A percentile compares a stretch with the other conserved stretches of the same genome.
phyloP scores from a whole-genome alignment of 2,329 filamentous ascomycete genomes.

The Mycosphaerelloides madeirae region DNA sequence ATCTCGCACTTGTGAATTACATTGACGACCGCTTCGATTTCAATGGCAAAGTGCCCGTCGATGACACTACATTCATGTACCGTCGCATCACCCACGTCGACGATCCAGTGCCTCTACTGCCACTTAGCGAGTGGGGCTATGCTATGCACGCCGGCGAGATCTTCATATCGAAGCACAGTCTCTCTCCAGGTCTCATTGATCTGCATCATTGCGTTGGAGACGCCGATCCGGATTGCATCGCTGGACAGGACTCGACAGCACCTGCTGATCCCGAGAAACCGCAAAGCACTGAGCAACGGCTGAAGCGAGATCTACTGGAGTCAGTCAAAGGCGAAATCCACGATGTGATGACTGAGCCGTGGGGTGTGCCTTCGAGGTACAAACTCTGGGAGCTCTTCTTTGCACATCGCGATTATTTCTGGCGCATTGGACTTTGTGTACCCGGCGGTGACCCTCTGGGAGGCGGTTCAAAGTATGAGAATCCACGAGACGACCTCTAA shows the following conservation, averaged over 20 bases:
- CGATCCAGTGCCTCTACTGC: constrained; percentile 85
- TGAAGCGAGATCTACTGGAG: constrained; percentile 20
- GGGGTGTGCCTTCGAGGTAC: constrained; percentile 50
- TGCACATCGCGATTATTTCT: constrained; percentile 94
- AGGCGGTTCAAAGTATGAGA: constrained; percentile 22
- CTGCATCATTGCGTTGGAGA: constrained; percentile 68
- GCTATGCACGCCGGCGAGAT: constrained; percentile 80
- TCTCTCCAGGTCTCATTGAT: constrained; percentile 66
- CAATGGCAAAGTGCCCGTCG: constrained; percentile 1
- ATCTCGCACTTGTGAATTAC: constrained; percentile 49
- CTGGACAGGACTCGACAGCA: constrained; percentile 47
- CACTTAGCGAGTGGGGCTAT: constrained; percentile 84
- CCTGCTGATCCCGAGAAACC: neutral
- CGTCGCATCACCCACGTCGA: constrained; percentile 78
- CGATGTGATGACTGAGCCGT: constrained; percentile 30
- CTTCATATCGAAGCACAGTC: constrained; percentile 66
- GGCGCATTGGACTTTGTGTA: constrained; percentile 83
- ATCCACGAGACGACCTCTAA: constrained; percentile 26
- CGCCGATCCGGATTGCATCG: constrained; percentile 67
- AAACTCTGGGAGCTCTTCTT: constrained; percentile 92
- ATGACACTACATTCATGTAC: constrained; percentile 44
- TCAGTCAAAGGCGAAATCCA: constrained; percentile 27
- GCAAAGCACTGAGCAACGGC: neutral
- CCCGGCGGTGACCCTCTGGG: constrained; percentile 45
- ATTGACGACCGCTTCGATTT: constrained; percentile 49